phyloP scores from a whole-genome alignment of 2,329 filamentous ascomycete genomes.

The Colletotrichum musicola region DNA sequence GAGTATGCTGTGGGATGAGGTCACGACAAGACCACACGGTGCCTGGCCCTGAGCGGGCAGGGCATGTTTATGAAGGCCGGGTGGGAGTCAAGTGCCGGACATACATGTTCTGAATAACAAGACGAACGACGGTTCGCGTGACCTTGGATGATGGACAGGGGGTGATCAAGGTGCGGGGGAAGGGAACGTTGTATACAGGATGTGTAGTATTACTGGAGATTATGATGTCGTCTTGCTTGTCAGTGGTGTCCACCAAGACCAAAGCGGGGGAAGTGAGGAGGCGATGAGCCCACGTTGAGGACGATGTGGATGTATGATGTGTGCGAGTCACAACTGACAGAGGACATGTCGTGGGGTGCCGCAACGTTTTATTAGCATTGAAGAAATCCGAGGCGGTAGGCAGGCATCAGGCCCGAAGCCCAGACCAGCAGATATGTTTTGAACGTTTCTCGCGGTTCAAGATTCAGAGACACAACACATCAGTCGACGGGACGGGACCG shows the following conservation, averaged over 20 bases:
- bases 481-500: not conserved
- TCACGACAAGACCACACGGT: slow-evolving; percentile 20
- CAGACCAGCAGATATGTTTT: slow-evolving; percentile 16
- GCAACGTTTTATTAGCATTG: slow-evolving; percentile 20
- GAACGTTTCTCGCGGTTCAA: slow-evolving; percentile 1
- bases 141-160: slow-evolving; percentile 25
- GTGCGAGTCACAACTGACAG: no score
- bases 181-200: slow-evolving; percentile 20
- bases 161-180: slow-evolving; percentile 25
- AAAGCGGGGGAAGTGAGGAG: slow-evolving; percentile 10
- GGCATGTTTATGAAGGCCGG: slow-evolving; percentile 18
- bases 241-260: slow-evolving; percentile 3
- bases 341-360: slow-evolving; percentile 4
- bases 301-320: not conserved
- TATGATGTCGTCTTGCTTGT: slow-evolving; percentile 27
- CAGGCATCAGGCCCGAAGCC: slow-evolving; percentile 20
- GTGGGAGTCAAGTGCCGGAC: not conserved
- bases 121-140: slow-evolving; percentile 22
- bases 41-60: slow-evolving; percentile 11
- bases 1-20: not conserved
- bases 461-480: not conserved
- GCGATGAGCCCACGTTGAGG: not conserved
- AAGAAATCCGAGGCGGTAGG: not conserved
- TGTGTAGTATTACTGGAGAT: slow-evolving; percentile 32
- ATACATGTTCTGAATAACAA: slow-evolving; percentile 17